A percentile compares a stretch with the other conserved stretches of the same genome.
Conservation (phyloP, 495 filamentous ascomycete genomes). For the Filosporella fistucella region DNA sequence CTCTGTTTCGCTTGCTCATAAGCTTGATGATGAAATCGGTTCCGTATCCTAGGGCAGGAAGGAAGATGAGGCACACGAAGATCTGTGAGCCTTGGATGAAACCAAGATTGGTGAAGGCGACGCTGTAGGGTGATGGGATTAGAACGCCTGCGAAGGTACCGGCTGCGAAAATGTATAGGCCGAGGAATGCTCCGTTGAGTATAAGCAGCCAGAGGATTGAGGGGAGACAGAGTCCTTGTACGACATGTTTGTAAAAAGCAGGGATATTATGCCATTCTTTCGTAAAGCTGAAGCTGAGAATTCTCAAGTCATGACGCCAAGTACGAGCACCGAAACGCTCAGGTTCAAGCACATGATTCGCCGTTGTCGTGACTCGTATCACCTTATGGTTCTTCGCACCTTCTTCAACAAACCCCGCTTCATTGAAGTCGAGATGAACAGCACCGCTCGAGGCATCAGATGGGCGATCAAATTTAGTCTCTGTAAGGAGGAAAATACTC, state of each 20-base stretch:
- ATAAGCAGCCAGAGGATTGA: constrained; percentile 1
- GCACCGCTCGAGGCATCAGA: constrained; percentile 1
- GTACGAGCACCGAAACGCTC: background rate
- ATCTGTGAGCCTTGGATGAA: background rate
- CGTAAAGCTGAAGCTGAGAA: background rate
- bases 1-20: background rate
- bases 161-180: background rate
- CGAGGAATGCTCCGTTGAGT: constrained; percentile 1
- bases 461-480: background rate
- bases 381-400: background rate
- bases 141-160: background rate
- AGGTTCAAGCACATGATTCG: background rate
- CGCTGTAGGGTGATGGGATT: background rate
- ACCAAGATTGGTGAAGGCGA: constrained; percentile 1
- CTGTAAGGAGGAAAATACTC: background rate
- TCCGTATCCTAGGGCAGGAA: constrained; percentile 1
- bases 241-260: background rate
- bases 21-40: background rate
- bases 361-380: background rate
- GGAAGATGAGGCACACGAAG: background rate
- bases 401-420: too few relatives aligned
- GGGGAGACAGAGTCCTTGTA: background rate
- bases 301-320: background rate
- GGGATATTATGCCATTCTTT: background rate
- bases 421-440: too few relatives aligned